Base-by-base conservation (phyloP, 208 protist species). In the Entamoeba moshkovskii region DNA sequence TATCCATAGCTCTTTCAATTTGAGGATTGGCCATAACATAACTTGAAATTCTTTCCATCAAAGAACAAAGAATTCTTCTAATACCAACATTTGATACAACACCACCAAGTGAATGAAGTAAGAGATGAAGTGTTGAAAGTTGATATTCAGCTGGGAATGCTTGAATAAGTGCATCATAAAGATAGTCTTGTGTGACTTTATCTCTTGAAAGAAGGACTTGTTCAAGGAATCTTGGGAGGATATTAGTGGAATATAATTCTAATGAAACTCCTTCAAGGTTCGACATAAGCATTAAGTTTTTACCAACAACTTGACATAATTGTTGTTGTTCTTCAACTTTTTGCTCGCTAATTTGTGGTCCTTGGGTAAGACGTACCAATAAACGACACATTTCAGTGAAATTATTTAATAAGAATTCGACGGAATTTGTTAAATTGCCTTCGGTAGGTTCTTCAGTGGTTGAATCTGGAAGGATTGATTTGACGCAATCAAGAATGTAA, bases 401-500 rank as follows among this genome's bases (percentile, higher is more conserved):
- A 66, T 93, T 93, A 6, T 45, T n/a, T 18, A 93, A 29, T 5
- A 93, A 25, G 44, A 93, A 93, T 22, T 52, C 25, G 6, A 93
- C 15, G 0, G 92, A 93, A 66, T 93, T 52, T 0, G 38, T 42
- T 3, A 93, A 44, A 66, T 66, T 47, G n/a, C 92, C 92, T 29
- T 93, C 46, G 11, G 46, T 1, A 16, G 45, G 29, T 16, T 93
- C 48, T 44, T 42, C 45, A 25, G 45, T 66, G 33, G 47, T 93
- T 5, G 29, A 25, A 59, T 94, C 59, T 29, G 94, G 94, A 47
- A 95, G 73, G 42, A 94, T 29, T 38, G 45, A 33, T 46, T 93
- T 93, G 13, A 85, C n/a, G 22, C 92, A 47, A 52, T 95, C 91
- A 42, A 92, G 8, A 66, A 95, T 42, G 13, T 94, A 95, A 45